A percentile compares a stretch with the other conserved stretches of the same genome.
Conservation (phyloP, 371 early-diverging fungal genomes). For the Mortierella sp. region DNA sequence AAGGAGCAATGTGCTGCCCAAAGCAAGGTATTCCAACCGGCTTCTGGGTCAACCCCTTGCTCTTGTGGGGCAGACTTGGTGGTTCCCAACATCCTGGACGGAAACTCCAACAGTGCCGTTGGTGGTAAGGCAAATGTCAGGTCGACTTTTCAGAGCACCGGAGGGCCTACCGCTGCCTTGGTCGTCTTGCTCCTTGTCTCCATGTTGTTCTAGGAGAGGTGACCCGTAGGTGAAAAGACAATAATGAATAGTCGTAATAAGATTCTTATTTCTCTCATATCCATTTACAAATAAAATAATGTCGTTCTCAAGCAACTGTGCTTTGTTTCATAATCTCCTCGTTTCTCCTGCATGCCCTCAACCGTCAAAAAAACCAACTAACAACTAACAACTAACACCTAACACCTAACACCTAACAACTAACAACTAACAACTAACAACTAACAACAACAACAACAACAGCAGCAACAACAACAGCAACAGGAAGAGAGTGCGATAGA, state of each 20-base stretch:
- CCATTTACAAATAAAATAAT: neutral
- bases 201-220: conserved; percentile 26
- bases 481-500: neutral
- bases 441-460: neutral
- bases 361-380: too few species aligned
- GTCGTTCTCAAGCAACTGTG: too few species aligned
- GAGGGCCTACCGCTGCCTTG: conserved; percentile 39
- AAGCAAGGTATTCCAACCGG: conserved; percentile 15
- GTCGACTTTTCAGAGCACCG: conserved; percentile 33
- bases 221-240: too few species aligned
- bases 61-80: conserved; percentile 29
- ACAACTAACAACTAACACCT: too few species aligned
- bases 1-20: conserved; percentile 51
- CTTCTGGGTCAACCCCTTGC: conserved; percentile 25
- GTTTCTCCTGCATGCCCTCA: too few species aligned
- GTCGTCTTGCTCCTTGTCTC: conserved; percentile 30
- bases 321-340: too few species aligned
- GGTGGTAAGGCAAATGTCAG: conserved; percentile 26
- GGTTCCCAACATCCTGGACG: conserved; percentile 17
- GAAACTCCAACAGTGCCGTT: conserved; percentile 3
- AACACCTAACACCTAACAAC: too few species aligned
- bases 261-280: neutral
- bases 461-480: neutral
- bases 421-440: too few species aligned
- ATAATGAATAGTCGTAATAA: too few species aligned